Base-by-base conservation (phyloP, 129 eudicot species). In the Kitagawia praeruptora region DNA sequence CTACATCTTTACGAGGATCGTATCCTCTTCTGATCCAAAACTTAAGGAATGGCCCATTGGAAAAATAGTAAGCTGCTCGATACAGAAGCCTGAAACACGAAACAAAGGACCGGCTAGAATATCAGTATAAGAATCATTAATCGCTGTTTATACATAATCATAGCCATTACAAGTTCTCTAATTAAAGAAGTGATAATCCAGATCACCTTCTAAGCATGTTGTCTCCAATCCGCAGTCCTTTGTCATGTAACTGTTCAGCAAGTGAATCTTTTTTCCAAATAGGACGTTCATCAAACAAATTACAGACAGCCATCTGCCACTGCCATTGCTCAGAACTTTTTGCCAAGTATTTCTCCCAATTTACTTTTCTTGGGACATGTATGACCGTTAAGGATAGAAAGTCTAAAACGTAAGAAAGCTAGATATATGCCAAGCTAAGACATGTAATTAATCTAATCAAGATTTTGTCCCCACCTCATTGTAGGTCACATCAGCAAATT, bases 1-100 rank as follows among this genome's bases (percentile, higher is more conserved):
- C 98, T 56, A 96, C 90, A 84, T 95, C 98, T 82, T 92, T 92
- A 73, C 97, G 97, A 73, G 97, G 98, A 85, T 95, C 98, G 80
- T 95, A 95, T 70, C 97, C 98, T 87, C 90, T 95, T 80, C 91
- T 92, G 83, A 92, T 95, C 89, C 89, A 92, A 82, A 95, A 95
- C 82, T 88, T 87, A 79, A 77, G 90, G 81, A 86, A 95, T n/a
- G 98, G 98, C 54, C 98, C 98, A 71, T 88, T 89, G 64, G 89
- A 78, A 82, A 95, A 95, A 79, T 95, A 92, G 85, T 95, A 95
- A 77, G 97, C 93, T 37, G 87, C 85, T 75, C 89, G 80, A 78
- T 84, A 88, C 51, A 95, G 96, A 87, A 92, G 92, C 88, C 98
- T 93, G 89, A 40, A 82, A 70, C 23, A 45, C 2, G 27, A 69